These are phyloP conservation scores for Vararia minispora DNA, from an alignment of 768 basidiomycete species.

Conservation along the genomic window DNA sequence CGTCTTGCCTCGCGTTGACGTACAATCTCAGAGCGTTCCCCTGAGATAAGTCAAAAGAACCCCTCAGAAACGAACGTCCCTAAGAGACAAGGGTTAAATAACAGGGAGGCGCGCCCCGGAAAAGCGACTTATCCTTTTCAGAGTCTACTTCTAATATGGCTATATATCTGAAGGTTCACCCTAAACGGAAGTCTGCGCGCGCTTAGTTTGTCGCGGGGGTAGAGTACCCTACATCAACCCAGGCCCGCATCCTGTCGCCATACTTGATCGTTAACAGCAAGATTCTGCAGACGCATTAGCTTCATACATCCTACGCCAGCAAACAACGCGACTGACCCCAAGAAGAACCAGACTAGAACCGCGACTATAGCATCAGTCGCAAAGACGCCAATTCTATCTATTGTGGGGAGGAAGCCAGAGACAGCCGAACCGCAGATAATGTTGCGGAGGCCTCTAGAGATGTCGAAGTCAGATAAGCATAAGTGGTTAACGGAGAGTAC, in stretches of 20 bases:
- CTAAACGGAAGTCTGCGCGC: too few relatives aligned
- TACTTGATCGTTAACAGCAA: conserved; percentile 43
- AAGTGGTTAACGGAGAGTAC: conserved; percentile 13
- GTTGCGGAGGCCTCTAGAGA: conserved; percentile 34
- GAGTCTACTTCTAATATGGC: too few relatives aligned
- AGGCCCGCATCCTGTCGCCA: conserved; percentile 44
- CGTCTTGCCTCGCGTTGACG: too few relatives aligned
- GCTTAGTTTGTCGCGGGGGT: conserved; percentile 23
- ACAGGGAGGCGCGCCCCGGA: too few relatives aligned
- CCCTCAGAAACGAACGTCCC: too few relatives aligned
- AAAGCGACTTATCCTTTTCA: too few relatives aligned
- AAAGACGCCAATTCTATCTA: conserved; percentile 41
- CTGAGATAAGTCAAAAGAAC: too few relatives aligned
- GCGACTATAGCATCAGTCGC: conserved; percentile 37
- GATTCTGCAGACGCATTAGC: conserved; percentile 24
- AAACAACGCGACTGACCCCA: conserved; percentile 30
- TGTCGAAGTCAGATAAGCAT: not conserved
- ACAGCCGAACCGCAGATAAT: conserved; percentile 32
- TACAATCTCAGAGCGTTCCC: too few relatives aligned
- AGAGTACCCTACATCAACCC: conserved; percentile 46
- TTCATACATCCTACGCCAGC: not conserved
- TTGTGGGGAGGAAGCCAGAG: conserved; percentile 39
- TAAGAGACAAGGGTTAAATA: too few relatives aligned
- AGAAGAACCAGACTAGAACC: conserved; percentile 36
- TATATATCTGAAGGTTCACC: too few relatives aligned